phyloP scores from a whole-genome alignment of 129 eudicot genomes.

The Flaveria bidentis region DNA sequence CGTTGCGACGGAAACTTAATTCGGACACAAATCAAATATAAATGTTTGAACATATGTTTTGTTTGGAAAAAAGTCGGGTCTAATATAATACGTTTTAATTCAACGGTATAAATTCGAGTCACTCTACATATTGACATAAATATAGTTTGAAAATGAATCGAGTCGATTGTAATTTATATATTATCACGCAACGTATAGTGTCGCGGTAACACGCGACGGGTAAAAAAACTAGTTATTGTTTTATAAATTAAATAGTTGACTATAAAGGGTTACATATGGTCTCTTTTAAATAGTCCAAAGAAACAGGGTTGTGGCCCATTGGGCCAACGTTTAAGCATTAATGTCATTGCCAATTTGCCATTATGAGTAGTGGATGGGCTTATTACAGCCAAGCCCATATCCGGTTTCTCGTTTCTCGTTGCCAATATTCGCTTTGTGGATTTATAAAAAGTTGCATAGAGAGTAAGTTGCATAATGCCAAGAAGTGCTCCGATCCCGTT shows the following conservation, averaged over 20 bases:
- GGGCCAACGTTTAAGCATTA: neutral
- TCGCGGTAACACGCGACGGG: too few relatives aligned
- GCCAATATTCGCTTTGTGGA: slow-evolving; percentile 55
- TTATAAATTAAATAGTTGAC: neutral
- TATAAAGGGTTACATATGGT: neutral
- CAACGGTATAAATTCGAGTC: too few relatives aligned
- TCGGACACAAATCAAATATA: too few relatives aligned
- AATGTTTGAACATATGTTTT: too few relatives aligned
- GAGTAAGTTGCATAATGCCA: slow-evolving; percentile 56
- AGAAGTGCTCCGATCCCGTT: slow-evolving; percentile 65
- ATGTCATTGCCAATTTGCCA: neutral
- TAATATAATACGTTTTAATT: too few relatives aligned
- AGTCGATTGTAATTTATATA: too few relatives aligned
- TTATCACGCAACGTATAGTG: too few relatives aligned
- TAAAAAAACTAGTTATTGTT: neutral
- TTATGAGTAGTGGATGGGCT: slow-evolving; percentile 1
- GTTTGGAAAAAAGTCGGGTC: too few relatives aligned
- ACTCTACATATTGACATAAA: too few relatives aligned
- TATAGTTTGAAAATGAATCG: too few relatives aligned
- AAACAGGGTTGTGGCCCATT: neutral
- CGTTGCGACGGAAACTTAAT: too few relatives aligned
- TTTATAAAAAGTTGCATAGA: slow-evolving; percentile 71
- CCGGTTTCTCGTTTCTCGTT: slow-evolving; percentile 44
- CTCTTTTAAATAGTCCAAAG: neutral
- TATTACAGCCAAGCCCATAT: slow-evolving; percentile 45